phyloP scores from a whole-genome alignment of 306 rosid genomes.

The Rosa multiflora region DNA sequence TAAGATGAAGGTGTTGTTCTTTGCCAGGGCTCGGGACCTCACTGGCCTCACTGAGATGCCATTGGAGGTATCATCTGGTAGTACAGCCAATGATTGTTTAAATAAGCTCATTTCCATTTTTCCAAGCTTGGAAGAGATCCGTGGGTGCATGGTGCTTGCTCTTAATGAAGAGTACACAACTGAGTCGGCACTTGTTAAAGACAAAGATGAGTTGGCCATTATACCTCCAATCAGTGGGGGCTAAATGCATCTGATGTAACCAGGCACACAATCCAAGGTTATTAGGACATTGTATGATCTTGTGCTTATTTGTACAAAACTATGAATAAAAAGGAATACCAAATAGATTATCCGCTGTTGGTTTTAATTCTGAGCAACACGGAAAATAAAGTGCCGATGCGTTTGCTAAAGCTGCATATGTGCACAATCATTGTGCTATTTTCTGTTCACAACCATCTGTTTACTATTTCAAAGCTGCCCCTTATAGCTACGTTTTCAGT shows the following conservation, averaged over 20 bases:
- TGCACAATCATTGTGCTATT: background rate
- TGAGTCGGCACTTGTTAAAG: constrained; percentile 56
- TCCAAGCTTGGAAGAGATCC: constrained; percentile 74
- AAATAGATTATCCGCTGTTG: background rate
- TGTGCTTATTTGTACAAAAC: constrained; percentile 1
- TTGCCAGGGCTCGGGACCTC: constrained; percentile 86
- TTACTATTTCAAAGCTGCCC: background rate
- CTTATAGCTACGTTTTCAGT: background rate
- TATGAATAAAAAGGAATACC: background rate
- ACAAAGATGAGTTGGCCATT: constrained; percentile 75
- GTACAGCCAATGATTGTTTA: constrained; percentile 73
- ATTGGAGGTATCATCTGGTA: constrained; percentile 69
- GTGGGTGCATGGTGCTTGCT: constrained; percentile 74
- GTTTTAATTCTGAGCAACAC: background rate
- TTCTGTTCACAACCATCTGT: background rate
- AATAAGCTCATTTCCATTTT: constrained; percentile 50
- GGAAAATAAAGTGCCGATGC: background rate
- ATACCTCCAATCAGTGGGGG: constrained; percentile 96
- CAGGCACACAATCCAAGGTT: background rate
- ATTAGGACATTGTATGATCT: background rate
- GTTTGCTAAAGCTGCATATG: background rate
- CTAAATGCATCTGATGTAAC: constrained; percentile 6
- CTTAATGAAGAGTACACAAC: constrained; percentile 75
- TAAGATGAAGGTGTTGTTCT: constrained; percentile 71
- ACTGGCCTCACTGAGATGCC: constrained; percentile 61